A percentile compares a stretch with the other conserved stretches of the same genome.
Evolutionary conservation across 1,284 basidiomycete species (phyloP).

Genomic region (Grifola frondosa): DNA sequence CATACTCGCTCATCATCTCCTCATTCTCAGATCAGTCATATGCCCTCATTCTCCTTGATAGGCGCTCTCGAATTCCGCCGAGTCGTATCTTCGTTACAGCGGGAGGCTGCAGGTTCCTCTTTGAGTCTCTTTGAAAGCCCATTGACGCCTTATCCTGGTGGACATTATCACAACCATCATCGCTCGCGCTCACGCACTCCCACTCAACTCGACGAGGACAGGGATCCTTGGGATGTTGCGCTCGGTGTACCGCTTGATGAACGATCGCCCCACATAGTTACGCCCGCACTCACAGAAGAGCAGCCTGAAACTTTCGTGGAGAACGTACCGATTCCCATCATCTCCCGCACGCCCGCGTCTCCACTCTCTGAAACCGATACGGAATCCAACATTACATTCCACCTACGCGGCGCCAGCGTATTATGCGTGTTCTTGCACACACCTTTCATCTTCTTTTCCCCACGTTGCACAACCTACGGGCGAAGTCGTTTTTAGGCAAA

Average conservation of each 20-base stretch:
- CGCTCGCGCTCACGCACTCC: constrained; percentile 33
- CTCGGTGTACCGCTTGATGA: constrained; percentile 51
- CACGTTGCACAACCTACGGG: constrained; percentile 73
- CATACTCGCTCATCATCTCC: constrained; percentile 40
- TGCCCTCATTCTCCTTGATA: constrained; percentile 86
- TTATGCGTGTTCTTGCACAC: constrained; percentile 39
- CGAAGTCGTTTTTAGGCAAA: constrained; percentile 74
- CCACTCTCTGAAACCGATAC: constrained; percentile 37
- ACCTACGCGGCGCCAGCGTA: constrained; percentile 41
- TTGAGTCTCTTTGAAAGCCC: constrained; percentile 68
- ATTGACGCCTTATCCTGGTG: constrained; percentile 68
- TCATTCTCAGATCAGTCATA: constrained; percentile 43
- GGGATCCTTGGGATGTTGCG: constrained; percentile 50
- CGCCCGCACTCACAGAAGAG: constrained; percentile 30
- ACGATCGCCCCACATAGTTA: constrained; percentile 37
- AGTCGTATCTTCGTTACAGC: constrained; percentile 78
- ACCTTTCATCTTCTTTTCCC: constrained; percentile 78
- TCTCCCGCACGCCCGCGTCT: constrained; percentile 58
- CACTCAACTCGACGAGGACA: constrained; percentile 16
- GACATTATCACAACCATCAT: constrained; percentile 57
- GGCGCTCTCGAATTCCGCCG: constrained; percentile 93
- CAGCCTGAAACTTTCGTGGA: constrained; percentile 21
- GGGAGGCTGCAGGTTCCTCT: constrained; percentile 56
- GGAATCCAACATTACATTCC: constrained; percentile 41
- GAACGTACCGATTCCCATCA: constrained; percentile 46